Percentiles rank a stretch among this genome's conserved stretches.
These are phyloP conservation scores for Stygiomarasmius scandens DNA, from an alignment of 1,284 basidiomycete genomes.

Conservation along the genomic window DNA sequence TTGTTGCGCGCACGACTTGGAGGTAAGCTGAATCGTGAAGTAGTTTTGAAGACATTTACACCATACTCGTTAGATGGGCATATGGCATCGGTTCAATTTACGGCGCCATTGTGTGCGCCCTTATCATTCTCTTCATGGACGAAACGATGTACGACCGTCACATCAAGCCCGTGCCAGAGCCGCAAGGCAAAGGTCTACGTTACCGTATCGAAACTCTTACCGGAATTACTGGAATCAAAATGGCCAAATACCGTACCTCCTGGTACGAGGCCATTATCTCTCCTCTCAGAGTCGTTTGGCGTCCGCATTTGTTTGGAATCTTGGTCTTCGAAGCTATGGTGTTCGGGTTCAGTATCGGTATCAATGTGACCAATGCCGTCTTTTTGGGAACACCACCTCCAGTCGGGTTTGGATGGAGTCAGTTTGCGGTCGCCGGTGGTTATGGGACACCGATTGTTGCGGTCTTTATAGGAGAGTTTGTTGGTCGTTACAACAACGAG, in stretches of 20 bases:
- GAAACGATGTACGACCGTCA: conserved; percentile 70
- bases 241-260: conserved; percentile 51
- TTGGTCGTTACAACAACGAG: conserved; percentile 66
- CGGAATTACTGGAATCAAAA: conserved; percentile 54
- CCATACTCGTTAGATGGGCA: conserved; percentile 48
- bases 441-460: conserved; percentile 62
- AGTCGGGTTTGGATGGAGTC: conserved; percentile 51
- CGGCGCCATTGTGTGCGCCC: conserved; percentile 47
- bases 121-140: conserved; percentile 59
- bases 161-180: conserved; percentile 38
- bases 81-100: conserved; percentile 66
- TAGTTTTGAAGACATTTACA: not conserved
- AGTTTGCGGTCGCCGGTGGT: conserved; percentile 44
- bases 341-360: conserved; percentile 60
- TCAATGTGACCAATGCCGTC: conserved; percentile 65
- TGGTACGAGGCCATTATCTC: conserved; percentile 46
- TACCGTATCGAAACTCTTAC: conserved; percentile 54
- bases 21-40: conserved; percentile 4
- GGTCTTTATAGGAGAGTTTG: conserved; percentile 62
- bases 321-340: conserved; percentile 50
- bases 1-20: conserved; percentile 57
- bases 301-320: conserved; percentile 51
- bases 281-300: conserved; percentile 50
- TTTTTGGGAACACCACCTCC: conserved; percentile 54
- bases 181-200: conserved; percentile 32